Base-by-base conservation (phyloP, 306 rosid genomes). In the Lablab purpureus region DNA sequence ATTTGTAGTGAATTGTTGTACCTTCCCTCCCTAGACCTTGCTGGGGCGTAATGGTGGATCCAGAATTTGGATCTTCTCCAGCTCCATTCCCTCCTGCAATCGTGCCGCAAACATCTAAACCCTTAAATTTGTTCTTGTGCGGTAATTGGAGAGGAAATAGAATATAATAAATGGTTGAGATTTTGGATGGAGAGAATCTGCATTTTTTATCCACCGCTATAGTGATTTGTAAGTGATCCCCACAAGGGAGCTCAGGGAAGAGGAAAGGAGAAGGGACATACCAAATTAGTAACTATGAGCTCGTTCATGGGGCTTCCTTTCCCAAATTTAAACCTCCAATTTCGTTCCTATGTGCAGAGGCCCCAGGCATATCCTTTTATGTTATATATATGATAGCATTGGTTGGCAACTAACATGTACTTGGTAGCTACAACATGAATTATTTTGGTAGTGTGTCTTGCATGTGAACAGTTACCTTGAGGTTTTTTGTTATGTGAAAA, bases 11-110 rank as follows among this genome's bases (percentile, higher is more conserved):
- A 64, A 51, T 80, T 80, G 5, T 46, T 54, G 68, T 41, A 37
- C 32, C 32, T 59, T 34, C 25, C 19, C 45, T 45, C 80, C 34
- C 59, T 75, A 63, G 23, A 34, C 11, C 64, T 37, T 64, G 54
- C 40, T 8, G 65, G 52, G 68, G 32, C 9, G 15, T 49, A 43
- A 43, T 3, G 49, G 18, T 47, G n/a, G 52, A 15, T 47, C 52
- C 18, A 14, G 7, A 14, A 13, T 5, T 47, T 14, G 52, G 49
- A 10, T 12, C 49, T 12, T 43, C 15, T 43, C 49, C 15, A 3
- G 49, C 49, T 12, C 49, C 49, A 3, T 11, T 43, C 49, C 17
- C 17, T 12, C 6, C 49, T 3, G 49, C 5, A 15, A 43, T 43
- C 49, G 13, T 43, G 49, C 49, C 2, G 49, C 5, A 43, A 43